Evolutionary conservation across 1,139 yeast species (phyloP).

Genomic region (Debaryomyces sp.): DNA sequence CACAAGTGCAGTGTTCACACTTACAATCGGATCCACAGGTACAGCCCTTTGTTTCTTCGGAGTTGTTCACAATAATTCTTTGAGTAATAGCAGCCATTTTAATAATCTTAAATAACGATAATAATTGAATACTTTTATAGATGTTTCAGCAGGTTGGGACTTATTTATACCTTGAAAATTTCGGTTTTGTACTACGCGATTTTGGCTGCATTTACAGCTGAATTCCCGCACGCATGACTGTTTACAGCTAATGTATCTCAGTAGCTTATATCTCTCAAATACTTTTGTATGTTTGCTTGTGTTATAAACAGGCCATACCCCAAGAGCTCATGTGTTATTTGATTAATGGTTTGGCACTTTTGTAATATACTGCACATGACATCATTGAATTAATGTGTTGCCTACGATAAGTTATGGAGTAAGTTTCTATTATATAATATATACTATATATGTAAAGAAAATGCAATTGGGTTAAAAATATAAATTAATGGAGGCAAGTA

Average conservation of each 20-base stretch:
- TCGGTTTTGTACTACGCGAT: slow-evolving; percentile 1
- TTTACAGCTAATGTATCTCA: slow-evolving; percentile 3
- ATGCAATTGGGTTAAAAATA: slow-evolving; percentile 2
- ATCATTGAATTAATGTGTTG: neutral
- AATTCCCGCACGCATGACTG: slow-evolving; percentile 2
- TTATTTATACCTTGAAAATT: neutral
- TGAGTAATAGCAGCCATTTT: slow-evolving; percentile 19
- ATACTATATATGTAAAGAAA: slow-evolving; percentile 3
- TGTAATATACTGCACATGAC: too few species aligned
- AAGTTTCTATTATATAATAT: slow-evolving; percentile 6
- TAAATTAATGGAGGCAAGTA: neutral
- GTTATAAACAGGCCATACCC: neutral
- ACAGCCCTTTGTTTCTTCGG: slow-evolving; percentile 13
- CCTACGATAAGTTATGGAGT: neutral
- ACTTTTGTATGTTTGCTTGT: neutral
- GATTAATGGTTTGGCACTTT: neutral
- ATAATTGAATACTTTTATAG: neutral
- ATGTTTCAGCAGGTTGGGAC: neutral
- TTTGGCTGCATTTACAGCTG: neutral
- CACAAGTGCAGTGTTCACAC: slow-evolving; percentile 12
- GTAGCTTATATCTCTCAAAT: neutral
- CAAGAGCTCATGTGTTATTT: neutral
- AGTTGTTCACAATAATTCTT: slow-evolving; percentile 16
- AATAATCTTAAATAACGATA: neutral
- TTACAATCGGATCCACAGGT: slow-evolving; percentile 16